Conservation (phyloP, 495 filamentous ascomycete species). For the Astrothelium macrocarpum region DNA sequence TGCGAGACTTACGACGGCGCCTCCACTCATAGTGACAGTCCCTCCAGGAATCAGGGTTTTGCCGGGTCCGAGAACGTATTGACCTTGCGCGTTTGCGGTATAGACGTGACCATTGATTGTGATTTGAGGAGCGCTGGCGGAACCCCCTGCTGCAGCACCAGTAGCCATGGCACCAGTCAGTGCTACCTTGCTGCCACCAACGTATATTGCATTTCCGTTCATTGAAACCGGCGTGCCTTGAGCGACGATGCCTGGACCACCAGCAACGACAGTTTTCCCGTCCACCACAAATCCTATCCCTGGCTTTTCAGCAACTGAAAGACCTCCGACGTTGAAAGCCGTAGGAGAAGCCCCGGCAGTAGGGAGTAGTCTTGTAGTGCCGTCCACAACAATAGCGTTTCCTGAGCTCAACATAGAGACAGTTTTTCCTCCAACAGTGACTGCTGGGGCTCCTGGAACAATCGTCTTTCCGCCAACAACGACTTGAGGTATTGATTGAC, state of each 20-base stretch:
- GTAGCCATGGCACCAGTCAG: not conserved
- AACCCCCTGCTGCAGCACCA: not conserved
- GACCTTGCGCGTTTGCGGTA: conserved; percentile 29
- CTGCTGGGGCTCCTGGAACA: conserved; percentile 5
- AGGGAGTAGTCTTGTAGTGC: not conserved
- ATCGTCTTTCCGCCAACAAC: conserved; percentile 9
- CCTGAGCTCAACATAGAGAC: conserved; percentile 6
- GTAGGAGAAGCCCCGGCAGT: not conserved
- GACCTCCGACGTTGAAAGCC: not conserved
- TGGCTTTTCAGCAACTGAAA: not conserved
- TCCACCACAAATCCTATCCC: conserved; percentile 6
- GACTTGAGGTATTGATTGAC: conserved; percentile 10
- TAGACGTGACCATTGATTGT: conserved; percentile 25
- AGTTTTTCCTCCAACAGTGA: not conserved
- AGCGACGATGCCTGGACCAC: conserved; percentile 21
- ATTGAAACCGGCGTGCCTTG: conserved; percentile 12
- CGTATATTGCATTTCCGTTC: not conserved
- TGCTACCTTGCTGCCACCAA: not conserved
- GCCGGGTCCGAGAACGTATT: conserved; percentile 25
- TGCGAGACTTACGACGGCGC: conserved; percentile 19
- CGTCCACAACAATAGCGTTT: conserved; percentile 8
- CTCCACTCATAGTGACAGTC: conserved; percentile 19
- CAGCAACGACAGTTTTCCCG: conserved; percentile 17
- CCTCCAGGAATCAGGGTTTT: conserved; percentile 27
- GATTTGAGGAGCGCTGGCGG: conserved; percentile 22